Conservation (phyloP, 1,284 basidiomycete species). For the Fomitopsis schrenkii region DNA sequence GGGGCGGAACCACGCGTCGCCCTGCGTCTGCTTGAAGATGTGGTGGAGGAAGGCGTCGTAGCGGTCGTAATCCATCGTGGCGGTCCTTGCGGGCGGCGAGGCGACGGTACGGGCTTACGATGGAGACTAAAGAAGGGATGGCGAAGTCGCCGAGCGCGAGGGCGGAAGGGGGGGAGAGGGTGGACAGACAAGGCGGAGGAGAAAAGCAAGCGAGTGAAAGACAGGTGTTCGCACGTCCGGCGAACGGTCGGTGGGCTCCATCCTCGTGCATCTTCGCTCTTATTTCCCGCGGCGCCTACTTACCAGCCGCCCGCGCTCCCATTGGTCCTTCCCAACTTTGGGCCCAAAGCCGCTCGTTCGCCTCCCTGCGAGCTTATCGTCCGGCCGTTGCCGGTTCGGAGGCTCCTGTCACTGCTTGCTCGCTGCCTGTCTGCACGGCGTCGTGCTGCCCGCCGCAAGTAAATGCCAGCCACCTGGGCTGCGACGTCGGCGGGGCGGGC, state of each 20-base stretch:
- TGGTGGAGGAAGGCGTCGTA: constrained; percentile 49
- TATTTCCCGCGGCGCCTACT: neutral
- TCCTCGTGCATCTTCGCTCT: neutral
- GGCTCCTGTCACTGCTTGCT: neutral
- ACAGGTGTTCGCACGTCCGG: constrained; percentile 1
- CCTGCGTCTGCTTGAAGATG: constrained; percentile 57
- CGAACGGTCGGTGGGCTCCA: constrained; percentile 1
- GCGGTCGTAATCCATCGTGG: constrained; percentile 41
- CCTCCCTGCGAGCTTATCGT: neutral
- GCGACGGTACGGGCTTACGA: neutral
- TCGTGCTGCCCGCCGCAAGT: neutral
- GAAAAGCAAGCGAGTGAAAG: neutral
- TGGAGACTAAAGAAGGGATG: neutral
- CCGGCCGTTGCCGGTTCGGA: neutral
- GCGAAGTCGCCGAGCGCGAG: constrained; percentile 1
- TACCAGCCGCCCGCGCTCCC: neutral
- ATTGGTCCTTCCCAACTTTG: neutral
- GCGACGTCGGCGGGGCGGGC: neutral
- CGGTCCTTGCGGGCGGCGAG: neutral
- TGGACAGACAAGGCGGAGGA: neutral
- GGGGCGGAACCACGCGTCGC: constrained; percentile 55
- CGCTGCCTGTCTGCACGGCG: neutral
- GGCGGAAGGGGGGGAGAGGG: neutral
- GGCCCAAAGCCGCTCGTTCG: neutral
- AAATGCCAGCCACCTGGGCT: neutral